Evolutionary conservation across 345 rosid genomes (phyloP).

Genomic region (Ceriops decandra): DNA sequence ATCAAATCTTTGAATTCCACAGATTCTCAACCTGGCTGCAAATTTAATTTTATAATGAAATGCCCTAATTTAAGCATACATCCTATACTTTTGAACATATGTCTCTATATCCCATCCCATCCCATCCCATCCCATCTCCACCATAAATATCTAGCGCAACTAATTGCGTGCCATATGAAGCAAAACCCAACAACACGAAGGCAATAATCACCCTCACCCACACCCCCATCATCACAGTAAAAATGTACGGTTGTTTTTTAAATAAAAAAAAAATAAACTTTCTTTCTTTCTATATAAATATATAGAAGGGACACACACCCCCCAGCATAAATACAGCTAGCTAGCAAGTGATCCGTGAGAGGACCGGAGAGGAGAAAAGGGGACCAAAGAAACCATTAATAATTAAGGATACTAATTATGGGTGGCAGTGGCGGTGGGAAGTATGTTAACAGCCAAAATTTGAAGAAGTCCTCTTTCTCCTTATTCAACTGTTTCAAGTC

Average conservation of each 20-base stretch:
- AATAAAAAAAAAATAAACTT: too few relatives aligned
- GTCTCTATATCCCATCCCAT: too few relatives aligned
- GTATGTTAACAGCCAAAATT: slow-evolving; percentile 14
- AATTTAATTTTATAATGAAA: not conserved
- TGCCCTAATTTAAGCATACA: too few relatives aligned
- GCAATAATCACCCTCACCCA: not conserved
- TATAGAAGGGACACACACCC: too few relatives aligned
- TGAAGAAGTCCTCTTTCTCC: slow-evolving; percentile 23
- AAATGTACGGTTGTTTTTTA: too few relatives aligned
- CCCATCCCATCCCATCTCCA: not conserved
- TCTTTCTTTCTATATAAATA: too few relatives aligned
- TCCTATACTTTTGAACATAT: too few relatives aligned
- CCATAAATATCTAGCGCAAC: slow-evolving; percentile 10
- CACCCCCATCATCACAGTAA: not conserved
- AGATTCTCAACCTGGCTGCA: slow-evolving; percentile 10
- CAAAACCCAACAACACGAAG: not conserved
- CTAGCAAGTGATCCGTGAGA: too few relatives aligned
- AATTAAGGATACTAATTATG: slow-evolving; percentile 14
- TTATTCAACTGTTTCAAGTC: slow-evolving; percentile 37
- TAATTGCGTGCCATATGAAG: not conserved
- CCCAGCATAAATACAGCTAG: too few relatives aligned
- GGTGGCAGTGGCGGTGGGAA: slow-evolving; percentile 23
- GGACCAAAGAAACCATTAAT: too few relatives aligned
- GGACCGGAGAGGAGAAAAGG: too few relatives aligned
- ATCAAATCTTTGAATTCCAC: not conserved